Base-by-base conservation (phyloP, 2,329 filamentous ascomycete genomes). In the Xylaria multiplex region DNA sequence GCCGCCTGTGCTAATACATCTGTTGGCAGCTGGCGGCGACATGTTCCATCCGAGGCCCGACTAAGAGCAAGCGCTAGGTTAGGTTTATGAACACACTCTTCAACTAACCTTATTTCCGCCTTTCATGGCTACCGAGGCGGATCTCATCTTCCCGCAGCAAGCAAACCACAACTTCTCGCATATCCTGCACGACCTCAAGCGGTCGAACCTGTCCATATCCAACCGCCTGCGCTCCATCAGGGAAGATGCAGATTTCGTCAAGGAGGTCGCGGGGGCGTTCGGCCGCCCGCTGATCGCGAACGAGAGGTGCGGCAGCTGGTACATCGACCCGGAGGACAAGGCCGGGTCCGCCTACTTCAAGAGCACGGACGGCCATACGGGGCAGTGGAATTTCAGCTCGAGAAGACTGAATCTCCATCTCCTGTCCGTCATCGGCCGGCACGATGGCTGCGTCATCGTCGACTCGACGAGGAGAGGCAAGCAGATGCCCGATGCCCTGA, bases 301-400 rank as follows among this genome's bases (percentile, higher is more conserved):
- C 76, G 94, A 98, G 82, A 87, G 96, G 66, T 98, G 96, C 77
- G 96, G 96, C 0, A 95, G 92, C 79, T 99, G 96, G 96, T 98
- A 98, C 77, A 91, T 98, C 30, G 80, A 83, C 40, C 90, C 90
- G 0, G 78, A 78, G 7, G 74, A 75, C 30, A 96, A 95, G 79
- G 80, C 77, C 1, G 91, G 87, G 37, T 93, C 91, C 70, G 92
- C 91, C 37, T 99, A 98, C 80, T 99, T 98, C 81, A 99, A 99
- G 84, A 97, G 93, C 79, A 99, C 96, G 1, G 96, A 99, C 80
- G 96, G 96, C 0, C 96, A 99, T 78, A 89, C 90, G 59, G 90
- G 92, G 8, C 90, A 96, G 75, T 99, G 96, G 96, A 87, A 90
- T 67, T 97, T 98, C 76, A 97, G 92, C 79, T 86, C 90, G 24